These are phyloP conservation scores for Fragaria iinumae DNA, from an alignment of 306 rosid genomes.

Conservation along the genomic window DNA sequence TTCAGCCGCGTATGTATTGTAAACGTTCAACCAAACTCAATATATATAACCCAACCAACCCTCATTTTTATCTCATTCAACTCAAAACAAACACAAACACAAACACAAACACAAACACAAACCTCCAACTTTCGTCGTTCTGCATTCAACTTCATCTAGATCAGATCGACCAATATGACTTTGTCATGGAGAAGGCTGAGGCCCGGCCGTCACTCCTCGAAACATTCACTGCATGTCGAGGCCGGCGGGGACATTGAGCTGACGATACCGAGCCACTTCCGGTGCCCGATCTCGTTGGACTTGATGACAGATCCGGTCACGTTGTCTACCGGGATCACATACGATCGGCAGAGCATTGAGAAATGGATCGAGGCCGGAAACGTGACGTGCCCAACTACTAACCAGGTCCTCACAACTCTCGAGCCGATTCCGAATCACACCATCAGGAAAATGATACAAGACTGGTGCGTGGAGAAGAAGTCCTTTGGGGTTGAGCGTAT, in stretches of 20 bases:
- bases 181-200: conserved; percentile 44
- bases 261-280: conserved; percentile 39
- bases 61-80: not conserved
- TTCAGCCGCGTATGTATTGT: not conserved
- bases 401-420: conserved; percentile 30
- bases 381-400: conserved; percentile 44
- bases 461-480: conserved; percentile 48
- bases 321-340: conserved; percentile 48
- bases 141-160: not conserved
- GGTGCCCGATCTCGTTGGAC: conserved; percentile 53
- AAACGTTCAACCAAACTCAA: not conserved
- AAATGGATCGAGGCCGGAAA: conserved; percentile 53
- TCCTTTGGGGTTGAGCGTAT: conserved; percentile 46
- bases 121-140: not conserved
- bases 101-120: not conserved
- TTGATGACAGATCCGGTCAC: conserved; percentile 66
- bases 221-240: conserved; percentile 1
- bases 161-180: conserved; percentile 24
- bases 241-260: conserved; percentile 25
- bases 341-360: conserved; percentile 50
- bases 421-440: conserved; percentile 51
- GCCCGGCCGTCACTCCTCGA: conserved; percentile 10
- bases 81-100: not conserved
- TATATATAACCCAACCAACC: not conserved
- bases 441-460: conserved; percentile 51